These are phyloP conservation scores for Trichoderma gamsii DNA, from an alignment of 495 filamentous ascomycete species.

Conservation along the genomic window DNA sequence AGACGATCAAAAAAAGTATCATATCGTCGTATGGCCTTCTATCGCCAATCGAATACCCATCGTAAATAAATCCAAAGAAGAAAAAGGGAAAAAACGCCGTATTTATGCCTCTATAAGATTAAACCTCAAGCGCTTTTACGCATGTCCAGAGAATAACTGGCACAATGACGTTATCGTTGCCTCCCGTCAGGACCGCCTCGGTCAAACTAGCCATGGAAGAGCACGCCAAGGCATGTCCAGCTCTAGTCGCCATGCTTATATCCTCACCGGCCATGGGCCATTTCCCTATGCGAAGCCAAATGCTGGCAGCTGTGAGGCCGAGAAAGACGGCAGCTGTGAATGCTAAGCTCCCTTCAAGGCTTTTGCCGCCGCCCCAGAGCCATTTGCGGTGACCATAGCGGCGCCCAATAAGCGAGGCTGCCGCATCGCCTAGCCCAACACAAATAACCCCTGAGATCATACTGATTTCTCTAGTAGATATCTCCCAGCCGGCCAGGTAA, in stretches of 20 bases:
- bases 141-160: slow-evolving; percentile 91
- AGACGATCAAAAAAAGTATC: neutral
- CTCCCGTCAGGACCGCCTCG: slow-evolving; percentile 91
- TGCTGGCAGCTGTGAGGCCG: slow-evolving; percentile 64
- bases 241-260: slow-evolving; percentile 16
- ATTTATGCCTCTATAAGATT: slow-evolving; percentile 47
- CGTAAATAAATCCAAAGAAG: neutral
- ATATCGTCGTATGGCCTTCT: neutral
- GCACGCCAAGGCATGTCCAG: slow-evolving; percentile 58
- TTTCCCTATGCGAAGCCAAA: slow-evolving; percentile 68
- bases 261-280: slow-evolving; percentile 44
- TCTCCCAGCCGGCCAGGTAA: slow-evolving; percentile 65
- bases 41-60: neutral
- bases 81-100: slow-evolving; percentile 12
- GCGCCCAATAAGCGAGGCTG: slow-evolving; percentile 87
- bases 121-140: slow-evolving; percentile 57
- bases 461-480: slow-evolving; percentile 62
- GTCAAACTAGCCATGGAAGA: slow-evolving; percentile 80
- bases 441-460: slow-evolving; percentile 90
- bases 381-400: slow-evolving; percentile 82
- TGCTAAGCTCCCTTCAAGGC: slow-evolving; percentile 81
- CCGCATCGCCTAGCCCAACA: slow-evolving; percentile 92
- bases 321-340: slow-evolving; percentile 73
- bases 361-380: slow-evolving; percentile 96
- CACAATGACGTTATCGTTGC: slow-evolving; percentile 98